phyloP scores from a whole-genome alignment of 139 green algal species.

The Chlorella sp. region DNA sequence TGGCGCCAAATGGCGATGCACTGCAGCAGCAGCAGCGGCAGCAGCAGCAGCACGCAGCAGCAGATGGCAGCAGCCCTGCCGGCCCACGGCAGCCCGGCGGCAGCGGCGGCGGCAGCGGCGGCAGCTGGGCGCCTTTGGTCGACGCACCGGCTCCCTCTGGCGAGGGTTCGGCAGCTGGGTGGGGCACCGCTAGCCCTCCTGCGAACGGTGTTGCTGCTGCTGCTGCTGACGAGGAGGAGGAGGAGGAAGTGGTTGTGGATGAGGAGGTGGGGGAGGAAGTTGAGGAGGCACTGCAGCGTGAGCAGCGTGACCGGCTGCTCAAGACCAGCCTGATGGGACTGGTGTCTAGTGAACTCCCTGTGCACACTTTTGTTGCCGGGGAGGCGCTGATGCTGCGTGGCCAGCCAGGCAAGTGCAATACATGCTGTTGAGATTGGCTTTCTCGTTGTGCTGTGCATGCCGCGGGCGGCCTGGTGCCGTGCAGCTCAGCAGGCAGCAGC shows the following conservation, averaged over 20 bases:
- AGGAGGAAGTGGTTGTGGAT: not conserved
- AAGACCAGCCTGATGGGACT: not conserved
- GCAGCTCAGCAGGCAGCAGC: not conserved
- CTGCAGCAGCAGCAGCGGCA: conserved; percentile 2
- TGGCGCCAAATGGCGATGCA: no score
- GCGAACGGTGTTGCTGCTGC: no score
- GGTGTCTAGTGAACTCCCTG: not conserved
- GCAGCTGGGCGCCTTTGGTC: no score
- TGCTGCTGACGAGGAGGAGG: not conserved
- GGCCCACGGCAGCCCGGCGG: not conserved
- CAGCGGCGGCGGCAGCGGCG: not conserved
- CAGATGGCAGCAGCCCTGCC: not conserved
- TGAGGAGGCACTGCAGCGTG: not conserved
- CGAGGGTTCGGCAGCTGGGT: no score
- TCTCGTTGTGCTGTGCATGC: not conserved
- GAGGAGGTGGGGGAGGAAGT: not conserved
- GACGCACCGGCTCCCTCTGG: no score
- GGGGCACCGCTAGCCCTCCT: no score
- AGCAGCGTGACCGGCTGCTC: not conserved
- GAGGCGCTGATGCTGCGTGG: conserved; percentile 5
- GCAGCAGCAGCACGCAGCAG: not conserved
- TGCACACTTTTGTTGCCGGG: conserved; percentile 5
- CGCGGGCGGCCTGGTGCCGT: not conserved
- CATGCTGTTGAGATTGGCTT: no score
- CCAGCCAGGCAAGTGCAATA: not conserved